A percentile compares a stretch with the other conserved stretches of the same genome.
These are phyloP conservation scores for Kandelia obovata DNA, from an alignment of 345 rosid genomes.

Conservation along the genomic window DNA sequence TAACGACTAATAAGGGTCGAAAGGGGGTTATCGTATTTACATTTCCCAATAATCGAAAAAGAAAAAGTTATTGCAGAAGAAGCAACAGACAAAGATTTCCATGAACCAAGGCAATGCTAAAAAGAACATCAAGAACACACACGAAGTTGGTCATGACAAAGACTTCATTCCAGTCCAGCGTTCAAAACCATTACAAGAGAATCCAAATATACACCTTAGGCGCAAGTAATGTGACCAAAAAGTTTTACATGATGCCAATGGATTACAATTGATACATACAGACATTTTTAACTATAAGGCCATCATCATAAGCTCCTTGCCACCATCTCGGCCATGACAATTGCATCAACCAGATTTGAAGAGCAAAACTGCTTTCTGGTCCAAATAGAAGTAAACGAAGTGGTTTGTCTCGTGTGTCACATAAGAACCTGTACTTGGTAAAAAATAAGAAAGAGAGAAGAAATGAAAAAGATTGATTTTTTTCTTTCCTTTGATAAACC, in stretches of 20 bases:
- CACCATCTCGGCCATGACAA: not conserved
- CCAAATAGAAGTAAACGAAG: constrained; percentile 91
- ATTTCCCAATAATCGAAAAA: no score
- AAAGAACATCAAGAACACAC: not conserved
- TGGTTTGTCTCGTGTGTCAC: constrained; percentile 98
- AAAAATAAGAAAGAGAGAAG: not conserved
- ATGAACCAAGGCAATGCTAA: not conserved
- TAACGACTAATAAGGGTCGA: no score
- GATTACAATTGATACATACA: constrained; percentile 33
- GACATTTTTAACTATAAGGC: constrained; percentile 15
- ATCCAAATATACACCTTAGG: constrained; percentile 36
- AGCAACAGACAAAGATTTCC: no score
- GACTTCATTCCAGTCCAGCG: not conserved
- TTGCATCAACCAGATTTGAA: constrained; percentile 73
- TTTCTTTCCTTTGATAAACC: no score
- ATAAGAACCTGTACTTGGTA: constrained; percentile 61
- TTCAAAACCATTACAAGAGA: constrained; percentile 12
- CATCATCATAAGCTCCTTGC: constrained; percentile 4
- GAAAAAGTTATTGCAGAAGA: no score
- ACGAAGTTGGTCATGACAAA: not conserved
- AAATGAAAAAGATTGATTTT: not conserved
- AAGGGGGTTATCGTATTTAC: no score
- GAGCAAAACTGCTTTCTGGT: constrained; percentile 87
- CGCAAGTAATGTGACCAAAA: constrained; percentile 17
- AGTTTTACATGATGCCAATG: constrained; percentile 20